Evolutionary conservation across 192 early-diverging fungal species (phyloP).

Genomic region (Mortierella claussenii): DNA sequence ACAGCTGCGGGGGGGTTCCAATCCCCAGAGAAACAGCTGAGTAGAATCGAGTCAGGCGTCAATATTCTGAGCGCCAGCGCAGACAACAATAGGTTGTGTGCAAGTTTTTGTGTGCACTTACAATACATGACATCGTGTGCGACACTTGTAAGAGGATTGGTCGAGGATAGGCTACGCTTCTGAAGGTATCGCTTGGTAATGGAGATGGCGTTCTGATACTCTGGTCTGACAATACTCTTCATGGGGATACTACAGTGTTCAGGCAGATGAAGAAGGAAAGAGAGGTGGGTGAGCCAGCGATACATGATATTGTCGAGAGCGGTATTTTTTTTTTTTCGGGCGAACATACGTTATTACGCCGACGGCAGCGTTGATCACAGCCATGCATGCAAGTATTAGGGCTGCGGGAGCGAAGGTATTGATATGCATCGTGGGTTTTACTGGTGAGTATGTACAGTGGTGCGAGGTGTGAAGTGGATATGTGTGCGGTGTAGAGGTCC

Average conservation of each 20-base stretch:
- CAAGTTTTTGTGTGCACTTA: too few species aligned
- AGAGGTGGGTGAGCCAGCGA: too few species aligned
- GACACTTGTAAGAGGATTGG: slow-evolving; percentile 16
- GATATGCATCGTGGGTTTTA: neutral
- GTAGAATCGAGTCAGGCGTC: too few species aligned
- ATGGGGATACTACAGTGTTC: slow-evolving; percentile 16
- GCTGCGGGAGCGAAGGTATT: neutral
- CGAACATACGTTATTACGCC: slow-evolving; percentile 29
- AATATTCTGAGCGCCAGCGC: too few species aligned
- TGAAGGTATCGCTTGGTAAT: slow-evolving; percentile 26
- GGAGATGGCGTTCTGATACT: slow-evolving; percentile 13
- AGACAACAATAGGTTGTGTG: too few species aligned
- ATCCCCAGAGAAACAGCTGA: slow-evolving; percentile 57
- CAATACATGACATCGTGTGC: slow-evolving; percentile 28
- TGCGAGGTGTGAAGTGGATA: neutral
- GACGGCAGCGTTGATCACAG: slow-evolving; percentile 3
- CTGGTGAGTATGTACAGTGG: neutral
- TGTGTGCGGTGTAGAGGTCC: neutral
- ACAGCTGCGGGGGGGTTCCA: slow-evolving; percentile 73
- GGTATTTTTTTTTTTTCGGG: neutral
- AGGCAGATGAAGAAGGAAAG: neutral
- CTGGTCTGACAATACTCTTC: slow-evolving; percentile 1
- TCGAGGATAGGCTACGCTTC: slow-evolving; percentile 9
- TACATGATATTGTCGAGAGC: too few species aligned
- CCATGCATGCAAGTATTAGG: neutral